Evolutionary conservation across 768 basidiomycete species (phyloP), one percentile per base, ranked within the genome.

Genomic region (Boletus eberwhitei): DNA sequence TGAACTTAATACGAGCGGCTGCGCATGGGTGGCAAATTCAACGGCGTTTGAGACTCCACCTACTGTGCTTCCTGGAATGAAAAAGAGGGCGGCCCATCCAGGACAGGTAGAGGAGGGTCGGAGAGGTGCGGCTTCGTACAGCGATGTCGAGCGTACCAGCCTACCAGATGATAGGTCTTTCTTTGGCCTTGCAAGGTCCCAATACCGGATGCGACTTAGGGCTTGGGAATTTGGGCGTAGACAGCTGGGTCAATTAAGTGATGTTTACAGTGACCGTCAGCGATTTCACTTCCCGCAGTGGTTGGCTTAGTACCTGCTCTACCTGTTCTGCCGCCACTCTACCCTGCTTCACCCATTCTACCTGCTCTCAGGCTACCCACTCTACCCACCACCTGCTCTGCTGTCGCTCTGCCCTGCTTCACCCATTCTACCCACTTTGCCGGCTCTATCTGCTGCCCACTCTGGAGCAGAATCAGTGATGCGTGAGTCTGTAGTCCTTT

Each of bases 1-100:
- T 41, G 80, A 77, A 71, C n/a, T n/a, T n/a, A 94, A 90, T 14
- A 64, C 66, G 29, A 90, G 73, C 1, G 81, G 73, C 17, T 61
- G 65, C 13, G 73, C 73, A 64, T 82, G 70, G 3, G 78, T 78
- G 50, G 74, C 60, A 61, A 82, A 82, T 22, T 77, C 66, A 4
- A 71, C 70, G 31, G 71, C 64, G 19, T 56, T 63, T 7, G 85
- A 81, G 4, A 97, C 88, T n/a, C n/a, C 24, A 26, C 24, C 24
- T 26, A 26, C 93, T 94, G 64, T 95, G 86, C 65, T 91, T 82
- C 39, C 87, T 84, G 6, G 92, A 94, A 67, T 88, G 76, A 62
- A 90, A 85, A 13, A 99, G 78, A 0, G 96, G 93, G 76, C 85
- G 86, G 17, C 83, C 88, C 57, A 84, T 76, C 96, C 97, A 98